phyloP scores from a whole-genome alignment of 495 filamentous ascomycete genomes.

The Podospora anserina region DNA sequence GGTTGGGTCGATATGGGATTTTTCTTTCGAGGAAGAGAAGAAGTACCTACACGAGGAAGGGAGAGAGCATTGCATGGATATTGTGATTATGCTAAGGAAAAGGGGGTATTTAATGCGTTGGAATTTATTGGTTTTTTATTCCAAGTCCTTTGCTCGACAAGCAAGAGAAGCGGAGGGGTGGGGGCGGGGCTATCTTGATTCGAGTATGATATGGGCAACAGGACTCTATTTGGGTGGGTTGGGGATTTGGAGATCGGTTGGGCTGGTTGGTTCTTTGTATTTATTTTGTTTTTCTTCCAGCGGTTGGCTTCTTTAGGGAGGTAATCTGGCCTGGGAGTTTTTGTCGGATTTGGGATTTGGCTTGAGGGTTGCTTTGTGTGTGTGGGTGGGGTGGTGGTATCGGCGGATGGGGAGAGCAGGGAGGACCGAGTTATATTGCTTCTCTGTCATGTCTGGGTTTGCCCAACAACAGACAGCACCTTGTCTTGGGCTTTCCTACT shows the following conservation, averaged over 20 bases:
- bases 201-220: background rate
- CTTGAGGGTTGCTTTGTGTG: background rate
- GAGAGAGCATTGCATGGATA: background rate
- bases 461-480: too few species aligned
- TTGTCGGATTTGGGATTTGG: background rate
- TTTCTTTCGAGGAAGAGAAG: background rate
- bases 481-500: too few species aligned
- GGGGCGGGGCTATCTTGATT: background rate
- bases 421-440: too few species aligned
- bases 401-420: too few species aligned
- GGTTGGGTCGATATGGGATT: too few species aligned
- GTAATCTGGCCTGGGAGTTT: too few species aligned
- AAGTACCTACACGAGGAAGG: background rate
- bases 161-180: background rate
- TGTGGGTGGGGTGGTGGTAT: too few species aligned
- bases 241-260: background rate
- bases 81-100: background rate
- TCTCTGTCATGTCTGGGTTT: too few species aligned
- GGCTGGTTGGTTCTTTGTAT: conserved; percentile 1
- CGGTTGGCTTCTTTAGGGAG: background rate
- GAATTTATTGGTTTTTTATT: background rate
- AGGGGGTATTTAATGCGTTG: background rate
- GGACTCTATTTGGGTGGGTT: background rate
- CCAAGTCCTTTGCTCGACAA: background rate
- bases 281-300: background rate